Evolutionary conservation across 2,329 filamentous ascomycete species (phyloP), one percentile per base, ranked within the genome.

Genomic region (Rutstroemia sp.): DNA sequence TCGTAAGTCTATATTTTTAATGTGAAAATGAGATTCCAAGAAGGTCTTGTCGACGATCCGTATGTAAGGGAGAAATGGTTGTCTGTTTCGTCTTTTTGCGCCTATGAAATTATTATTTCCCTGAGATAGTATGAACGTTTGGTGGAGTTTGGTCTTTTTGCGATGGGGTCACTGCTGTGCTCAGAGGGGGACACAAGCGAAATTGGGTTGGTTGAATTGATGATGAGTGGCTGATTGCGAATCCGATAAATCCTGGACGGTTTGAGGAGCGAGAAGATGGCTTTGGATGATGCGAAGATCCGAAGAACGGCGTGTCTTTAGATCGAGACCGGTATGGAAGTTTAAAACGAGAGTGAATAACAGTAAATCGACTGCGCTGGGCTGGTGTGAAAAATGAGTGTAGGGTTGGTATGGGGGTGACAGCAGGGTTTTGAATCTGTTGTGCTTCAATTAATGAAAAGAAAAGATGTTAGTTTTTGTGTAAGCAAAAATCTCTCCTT

Each of bases 391-490:
- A 12, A 54, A 54, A 54, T 12, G 52, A 48, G 52, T 27, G 51
- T 53, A 19, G 46, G 30, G 18, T 10, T 34, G 9, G 30, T 34
- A 12, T 34, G 39, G 39, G 16, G 16, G 25, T 25, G 50, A 18
- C 39, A 41, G 39, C 34, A 25, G 30, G 46, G 16, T 48, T 21
- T 14, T 52, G 46, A 19, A 39, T 42, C 52, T 54, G 30, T 21
- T 27, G 30, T 49, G 42, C 52, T 54, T 49, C 30, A 48, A 49
- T n/a, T 16, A 30, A 10, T 16, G 44, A 48, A 47, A 42, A 25
- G 16, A 42, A 48, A 21, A 54, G 16, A 54, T 19, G 52, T 54
- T 54, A 54, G 52, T 41, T 30, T 3, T 3, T 48, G 30, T 47
- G 51, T 38, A 6, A 14, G 10, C 21, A 14, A 34, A 23, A 42